phyloP scores from a whole-genome alignment of 257 asterid genomes.

The Petunia axillaris region DNA sequence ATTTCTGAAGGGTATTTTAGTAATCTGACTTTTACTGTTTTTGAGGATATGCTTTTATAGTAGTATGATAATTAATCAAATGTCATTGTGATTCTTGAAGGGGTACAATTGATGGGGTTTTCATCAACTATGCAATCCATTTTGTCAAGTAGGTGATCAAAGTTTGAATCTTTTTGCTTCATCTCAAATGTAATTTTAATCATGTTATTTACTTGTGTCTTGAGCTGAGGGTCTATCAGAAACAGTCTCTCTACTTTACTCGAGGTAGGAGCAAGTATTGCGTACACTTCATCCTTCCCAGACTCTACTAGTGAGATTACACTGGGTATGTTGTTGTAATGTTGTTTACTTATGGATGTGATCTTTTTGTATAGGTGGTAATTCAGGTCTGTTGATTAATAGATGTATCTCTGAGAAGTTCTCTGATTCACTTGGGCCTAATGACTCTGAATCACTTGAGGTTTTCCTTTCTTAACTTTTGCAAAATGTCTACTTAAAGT shows the following conservation, averaged over 20 bases:
- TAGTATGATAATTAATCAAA: neutral
- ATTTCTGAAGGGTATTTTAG: neutral
- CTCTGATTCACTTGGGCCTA: neutral
- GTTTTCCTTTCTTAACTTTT: conserved; percentile 1
- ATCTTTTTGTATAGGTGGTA: neutral
- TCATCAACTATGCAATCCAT: conserved; percentile 1
- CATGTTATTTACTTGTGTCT: too few relatives aligned
- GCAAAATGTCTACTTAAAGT: neutral
- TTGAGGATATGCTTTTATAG: neutral
- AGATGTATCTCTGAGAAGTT: neutral
- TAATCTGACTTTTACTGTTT: neutral
- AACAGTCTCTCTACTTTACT: too few relatives aligned
- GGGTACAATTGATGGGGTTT: neutral
- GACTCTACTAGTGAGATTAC: too few relatives aligned
- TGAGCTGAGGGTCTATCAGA: too few relatives aligned
- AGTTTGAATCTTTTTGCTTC: neutral
- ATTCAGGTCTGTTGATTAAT: conserved; percentile 6
- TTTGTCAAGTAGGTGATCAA: neutral
- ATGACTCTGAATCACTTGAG: conserved; percentile 15
- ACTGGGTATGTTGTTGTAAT: neutral
- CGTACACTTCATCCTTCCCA: too few relatives aligned
- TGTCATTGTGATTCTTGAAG: neutral
- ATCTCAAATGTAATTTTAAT: neutral
- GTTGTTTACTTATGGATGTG: neutral
- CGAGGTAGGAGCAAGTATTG: too few relatives aligned